These are phyloP conservation scores for Trypanosoma theileri DNA, from an alignment of 208 protist genomes.

Conservation along the genomic window DNA sequence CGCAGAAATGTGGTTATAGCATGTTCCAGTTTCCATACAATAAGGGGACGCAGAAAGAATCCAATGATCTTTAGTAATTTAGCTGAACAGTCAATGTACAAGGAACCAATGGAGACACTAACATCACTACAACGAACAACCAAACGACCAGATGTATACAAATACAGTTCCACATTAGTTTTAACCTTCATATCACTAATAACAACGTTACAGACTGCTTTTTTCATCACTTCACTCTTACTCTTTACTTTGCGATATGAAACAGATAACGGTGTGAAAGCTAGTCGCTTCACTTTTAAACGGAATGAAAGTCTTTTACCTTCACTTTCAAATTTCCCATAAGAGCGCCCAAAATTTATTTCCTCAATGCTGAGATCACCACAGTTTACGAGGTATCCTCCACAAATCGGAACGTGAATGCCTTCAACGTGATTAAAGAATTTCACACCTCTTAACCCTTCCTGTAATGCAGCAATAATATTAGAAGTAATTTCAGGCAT, in stretches of 20 bases:
- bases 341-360: conserved; percentile 47
- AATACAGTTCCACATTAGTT: conserved; percentile 5
- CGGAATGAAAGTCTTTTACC: conserved; percentile 39
- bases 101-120: conserved; percentile 30
- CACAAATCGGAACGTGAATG: conserved; percentile 40
- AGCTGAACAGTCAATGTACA: conserved; percentile 38
- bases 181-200: conserved; percentile 29
- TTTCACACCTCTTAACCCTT: conserved; percentile 31
- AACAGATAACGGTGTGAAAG: conserved; percentile 49
- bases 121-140: conserved; percentile 19
- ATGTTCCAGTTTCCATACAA: conserved; percentile 35
- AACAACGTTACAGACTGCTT: conserved; percentile 21
- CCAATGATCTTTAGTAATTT: conserved; percentile 43
- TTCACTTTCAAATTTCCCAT: conserved; percentile 33
- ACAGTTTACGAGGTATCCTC: conserved; percentile 49
- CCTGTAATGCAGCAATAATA: conserved; percentile 38
- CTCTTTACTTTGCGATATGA: conserved; percentile 28
- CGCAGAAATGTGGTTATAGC: background rate
- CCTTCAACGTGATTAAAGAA: conserved; percentile 34
- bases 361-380: conserved; percentile 35
- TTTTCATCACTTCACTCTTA: conserved; percentile 1
- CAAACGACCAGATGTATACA: conserved; percentile 22
- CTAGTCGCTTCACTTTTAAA: conserved; percentile 37
- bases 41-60: conserved; percentile 44
- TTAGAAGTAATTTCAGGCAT: conserved; percentile 32